A percentile compares a stretch with the other conserved stretches of the same genome.
These are phyloP conservation scores for Zanthoxylum bungeanum DNA, from an alignment of 345 rosid genomes.

Conservation along the genomic window DNA sequence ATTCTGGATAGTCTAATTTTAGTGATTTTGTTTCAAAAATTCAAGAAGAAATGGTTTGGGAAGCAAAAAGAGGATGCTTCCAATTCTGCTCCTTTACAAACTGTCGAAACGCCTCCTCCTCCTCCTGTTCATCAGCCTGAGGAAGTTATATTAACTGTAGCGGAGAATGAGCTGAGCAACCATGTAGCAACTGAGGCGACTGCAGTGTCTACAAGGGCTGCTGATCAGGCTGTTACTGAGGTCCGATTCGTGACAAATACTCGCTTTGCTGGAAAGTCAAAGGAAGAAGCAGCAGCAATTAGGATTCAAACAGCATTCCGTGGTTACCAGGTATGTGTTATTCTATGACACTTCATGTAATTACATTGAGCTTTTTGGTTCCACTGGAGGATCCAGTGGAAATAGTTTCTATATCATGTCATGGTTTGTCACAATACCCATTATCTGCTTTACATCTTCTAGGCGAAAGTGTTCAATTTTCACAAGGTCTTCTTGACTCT, in stretches of 20 bases:
- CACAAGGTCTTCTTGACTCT: not conserved
- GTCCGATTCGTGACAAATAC: constrained; percentile 24
- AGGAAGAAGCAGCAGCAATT: constrained; percentile 82
- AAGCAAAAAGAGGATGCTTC: constrained; percentile 42
- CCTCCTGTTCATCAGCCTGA: constrained; percentile 34
- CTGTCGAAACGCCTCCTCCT: constrained; percentile 31
- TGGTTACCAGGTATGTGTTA: constrained; percentile 62
- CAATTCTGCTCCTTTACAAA: constrained; percentile 26
- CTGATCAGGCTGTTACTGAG: constrained; percentile 37
- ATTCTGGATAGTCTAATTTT: not conserved
- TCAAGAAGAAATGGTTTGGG: constrained; percentile 47
- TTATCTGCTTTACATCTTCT: no score
- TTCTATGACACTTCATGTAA: not conserved
- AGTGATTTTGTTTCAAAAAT: constrained; percentile 26
- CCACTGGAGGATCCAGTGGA: not conserved
- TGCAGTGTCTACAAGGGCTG: constrained; percentile 24
- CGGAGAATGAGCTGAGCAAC: constrained; percentile 36
- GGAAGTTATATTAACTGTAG: constrained; percentile 48
- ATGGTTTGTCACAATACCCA: not conserved
- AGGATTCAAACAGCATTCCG: constrained; percentile 86
- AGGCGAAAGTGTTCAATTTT: not conserved
- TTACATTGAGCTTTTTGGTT: not conserved
- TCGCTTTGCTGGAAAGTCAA: constrained; percentile 58
- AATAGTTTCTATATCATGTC: not conserved
- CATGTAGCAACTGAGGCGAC: constrained; percentile 27